Conservation (phyloP, 2,329 filamentous ascomycete species). For the Lachnellula cervina region DNA sequence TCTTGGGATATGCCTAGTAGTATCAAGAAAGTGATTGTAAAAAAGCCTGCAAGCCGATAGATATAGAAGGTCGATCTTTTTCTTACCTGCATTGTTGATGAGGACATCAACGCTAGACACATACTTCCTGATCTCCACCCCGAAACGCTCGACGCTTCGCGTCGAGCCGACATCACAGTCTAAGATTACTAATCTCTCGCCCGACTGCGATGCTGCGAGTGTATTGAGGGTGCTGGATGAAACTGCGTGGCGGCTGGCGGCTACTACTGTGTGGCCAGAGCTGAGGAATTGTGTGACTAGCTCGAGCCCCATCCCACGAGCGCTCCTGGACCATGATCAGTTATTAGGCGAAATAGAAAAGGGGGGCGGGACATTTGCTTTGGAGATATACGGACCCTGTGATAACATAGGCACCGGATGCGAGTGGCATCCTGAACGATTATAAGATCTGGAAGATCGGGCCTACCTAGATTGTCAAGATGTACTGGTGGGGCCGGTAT, state of each 20-base stretch:
- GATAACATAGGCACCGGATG: background rate
- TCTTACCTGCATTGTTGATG: background rate
- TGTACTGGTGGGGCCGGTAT: too few species aligned
- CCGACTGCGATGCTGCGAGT: background rate
- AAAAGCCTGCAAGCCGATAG: background rate
- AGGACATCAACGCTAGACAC: background rate
- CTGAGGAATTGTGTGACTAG: background rate
- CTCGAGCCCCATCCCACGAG: background rate
- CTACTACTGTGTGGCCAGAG: background rate
- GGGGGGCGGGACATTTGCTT: too few species aligned
- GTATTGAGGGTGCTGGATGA: background rate
- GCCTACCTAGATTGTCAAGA: too few species aligned
- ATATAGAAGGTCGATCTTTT: background rate
- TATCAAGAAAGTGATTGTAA: background rate
- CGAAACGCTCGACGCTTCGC: background rate
- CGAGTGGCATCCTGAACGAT: background rate
- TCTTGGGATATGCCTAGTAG: background rate
- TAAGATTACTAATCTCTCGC: background rate
- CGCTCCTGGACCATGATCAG: background rate
- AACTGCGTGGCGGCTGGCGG: background rate
- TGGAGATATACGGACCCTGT: background rate
- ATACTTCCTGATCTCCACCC: background rate
- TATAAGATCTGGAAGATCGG: too few species aligned
- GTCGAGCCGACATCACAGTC: background rate
- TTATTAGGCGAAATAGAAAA: background rate